Conservation (phyloP, 1,284 basidiomycete genomes). For the Microstroma glucosiphilum region DNA sequence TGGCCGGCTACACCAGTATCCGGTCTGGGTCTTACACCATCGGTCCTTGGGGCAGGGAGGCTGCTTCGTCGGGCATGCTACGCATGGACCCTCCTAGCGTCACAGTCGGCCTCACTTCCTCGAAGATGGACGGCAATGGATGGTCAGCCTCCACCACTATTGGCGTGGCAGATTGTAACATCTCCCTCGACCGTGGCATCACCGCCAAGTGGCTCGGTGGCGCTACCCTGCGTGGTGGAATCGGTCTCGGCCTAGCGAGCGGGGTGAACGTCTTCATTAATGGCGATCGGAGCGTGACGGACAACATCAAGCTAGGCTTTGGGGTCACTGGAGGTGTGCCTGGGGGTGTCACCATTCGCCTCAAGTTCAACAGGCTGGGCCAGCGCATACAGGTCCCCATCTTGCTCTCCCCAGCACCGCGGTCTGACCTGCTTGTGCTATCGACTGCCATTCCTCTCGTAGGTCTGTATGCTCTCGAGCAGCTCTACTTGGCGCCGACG, state of each 20-base stretch:
- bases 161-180: conserved; percentile 50
- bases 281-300: conserved; percentile 50
- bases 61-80: conserved; percentile 15
- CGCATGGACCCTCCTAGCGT: conserved; percentile 31
- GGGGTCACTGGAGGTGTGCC: conserved; percentile 46
- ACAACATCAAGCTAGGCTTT: conserved; percentile 45
- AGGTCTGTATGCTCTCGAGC: conserved; percentile 57
- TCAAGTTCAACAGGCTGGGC: conserved; percentile 55
- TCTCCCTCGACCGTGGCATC: not conserved
- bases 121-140: conserved; percentile 20
- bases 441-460: conserved; percentile 59
- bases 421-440: conserved; percentile 55
- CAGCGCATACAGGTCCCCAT: conserved; percentile 60
- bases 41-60: conserved; percentile 52
- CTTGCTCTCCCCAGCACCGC: conserved; percentile 56
- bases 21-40: conserved; percentile 53
- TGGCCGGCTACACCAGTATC: conserved; percentile 46
- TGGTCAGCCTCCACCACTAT: conserved; percentile 39
- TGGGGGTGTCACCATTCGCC: conserved; percentile 45
- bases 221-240: conserved; percentile 54
- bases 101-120: conserved; percentile 37
- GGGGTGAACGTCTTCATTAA: conserved; percentile 42
- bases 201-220: conserved; percentile 51
- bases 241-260: conserved; percentile 39
- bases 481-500: conserved; percentile 59